Base-by-base conservation (phyloP, 2,329 filamentous ascomycete genomes). In the Aspergillus terreus region DNA sequence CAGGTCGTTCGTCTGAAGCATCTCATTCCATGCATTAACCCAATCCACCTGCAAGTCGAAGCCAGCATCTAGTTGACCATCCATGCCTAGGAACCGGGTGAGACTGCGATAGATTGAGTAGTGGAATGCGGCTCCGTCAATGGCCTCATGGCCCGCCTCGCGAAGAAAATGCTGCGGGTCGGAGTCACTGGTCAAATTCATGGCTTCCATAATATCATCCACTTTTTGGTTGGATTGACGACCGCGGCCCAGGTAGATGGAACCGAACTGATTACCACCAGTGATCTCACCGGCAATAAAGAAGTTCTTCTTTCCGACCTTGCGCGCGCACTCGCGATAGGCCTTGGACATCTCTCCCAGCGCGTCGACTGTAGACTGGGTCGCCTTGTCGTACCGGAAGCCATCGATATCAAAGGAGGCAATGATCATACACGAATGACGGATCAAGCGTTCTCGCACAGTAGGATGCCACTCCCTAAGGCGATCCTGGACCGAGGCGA, bases 401-500 rank as follows among this genome's bases (percentile, higher is more conserved):
- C 83, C 84, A 61, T 87, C 84, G 49, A 87, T 80, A 59, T 86
- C 84, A n/a, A 87, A 72, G 54, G 78, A 80, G 19, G 73, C 67
- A 50, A 87, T 83, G 30, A 81, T 75, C 66, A 86, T 81, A 67
- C 84, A 87, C 2, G 82, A 84, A 59, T 85, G 83, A 40, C 78
- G 78, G 55, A 80, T 78, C 51, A 86, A 70, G 58, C 81, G 82
- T 43, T 78, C 74, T 27, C 78, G 70, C 0, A 86, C 83, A 7
- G 77, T 77, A 2, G 81, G 79, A 21, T 77, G 61, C 84, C 84
- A 87, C 59, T 85, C 83, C 47, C 84, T 77, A 3, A 87, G 72
- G 61, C 84, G 82, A 66, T 87, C 84, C 66, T 87, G 84, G 1
- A 86, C 83, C 36, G 80, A 83, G 44, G 82, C 82, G 66, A 86